Evolutionary conservation across 1,139 yeast genomes (phyloP), one percentile per base, ranked within the genome.

Genomic region (Pichia sp.): DNA sequence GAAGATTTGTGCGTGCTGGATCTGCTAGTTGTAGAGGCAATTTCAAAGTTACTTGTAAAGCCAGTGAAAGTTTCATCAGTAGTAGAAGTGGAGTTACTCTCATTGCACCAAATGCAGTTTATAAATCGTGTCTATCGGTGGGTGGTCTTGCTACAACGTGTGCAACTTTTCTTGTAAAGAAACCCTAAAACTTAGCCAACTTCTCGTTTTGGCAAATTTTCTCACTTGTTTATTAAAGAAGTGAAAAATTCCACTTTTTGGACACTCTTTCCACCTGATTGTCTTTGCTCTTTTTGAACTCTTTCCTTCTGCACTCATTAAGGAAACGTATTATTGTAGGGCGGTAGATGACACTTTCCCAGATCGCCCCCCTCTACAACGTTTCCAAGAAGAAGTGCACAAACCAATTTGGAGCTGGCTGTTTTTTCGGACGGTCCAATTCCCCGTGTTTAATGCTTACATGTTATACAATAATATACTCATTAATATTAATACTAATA

Each of bases 281-380:
- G 16, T 39, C 27, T 26, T 37, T 36, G 34, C 11, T 35, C 26
- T 32, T 44, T 52, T 37, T 36, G 34, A 8, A 30, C 26, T 32
- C 43, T 52, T 53, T 48, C 61, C 51, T 62, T 56, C 57, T 53
- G 55, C 46, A 62, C 65, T 61, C 64, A 62, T 62, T 52, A 30
- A 51, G 66, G 58, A 60, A 55, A 51, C 57, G 63, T 62, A 63
- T 62, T 63, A 63, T 63, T 63, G 67, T 63, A 62, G 67, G 66
- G 67, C 55, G 65, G 59, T 58, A 56, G 57, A 60, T 60, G 64
- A 35, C 57, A 63, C 50, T 38, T 44, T 36, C 39, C 56, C 57
- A 61, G 66, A 55, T 62, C 59, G 62, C 61, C 65, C 46, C 66
- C 64, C 67, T 62, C 67, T 63, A 63, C 67, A 63, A 60, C 65